Evolutionary conservation across 129 eudicot genomes (phyloP), one percentile per base, ranked within the genome.

Genomic region (Chrysanthemum seticuspe): DNA sequence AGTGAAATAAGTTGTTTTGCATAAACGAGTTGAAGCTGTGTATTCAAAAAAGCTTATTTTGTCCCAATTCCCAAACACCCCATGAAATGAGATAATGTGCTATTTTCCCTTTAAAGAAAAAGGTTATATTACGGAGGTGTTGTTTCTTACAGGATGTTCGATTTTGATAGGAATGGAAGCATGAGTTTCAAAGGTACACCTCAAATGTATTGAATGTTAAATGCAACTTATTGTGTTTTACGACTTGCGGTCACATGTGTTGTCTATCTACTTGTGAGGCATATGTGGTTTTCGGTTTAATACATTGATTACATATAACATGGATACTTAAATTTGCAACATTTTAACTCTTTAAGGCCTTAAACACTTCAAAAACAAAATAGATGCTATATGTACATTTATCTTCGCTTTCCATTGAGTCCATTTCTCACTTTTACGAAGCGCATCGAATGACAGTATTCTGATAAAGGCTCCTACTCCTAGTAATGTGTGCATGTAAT

Each of bases 121-220:
- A 1, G 13, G 25, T 2, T 52, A 7, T 5, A 3, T 23, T 72
- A 71, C 34, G 75, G 65, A 36, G 65, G 65, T 71, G 19, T 56
- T 44, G 1, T 34, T 23, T 34, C 16, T 19, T 83, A 74, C 87
- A 92, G 98, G 85, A 92, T 92, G 98, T 84, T 82, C 71, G 98
- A 92, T 74, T 92, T 85, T 67, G 96, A 92, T 72, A 83, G 79
- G 54, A 92, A 92, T 82, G 98, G 96, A 82, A 89, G 96, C 58
- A 92, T 92, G 98, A 89, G 88, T 83, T 92, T 92, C 67, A 83
- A 84, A 82, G 98, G 98, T 92, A 75, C 44, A 10, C 36, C 14
- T 67, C 6, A 2, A 40, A 5, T n/a, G 10, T 14, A 10, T 70
- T 56, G 7, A 13, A 29, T 63, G 45, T 65, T 63, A 44, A 12